Base-by-base conservation (phyloP, 331 rosid genomes). In the Acacia concinna region DNA sequence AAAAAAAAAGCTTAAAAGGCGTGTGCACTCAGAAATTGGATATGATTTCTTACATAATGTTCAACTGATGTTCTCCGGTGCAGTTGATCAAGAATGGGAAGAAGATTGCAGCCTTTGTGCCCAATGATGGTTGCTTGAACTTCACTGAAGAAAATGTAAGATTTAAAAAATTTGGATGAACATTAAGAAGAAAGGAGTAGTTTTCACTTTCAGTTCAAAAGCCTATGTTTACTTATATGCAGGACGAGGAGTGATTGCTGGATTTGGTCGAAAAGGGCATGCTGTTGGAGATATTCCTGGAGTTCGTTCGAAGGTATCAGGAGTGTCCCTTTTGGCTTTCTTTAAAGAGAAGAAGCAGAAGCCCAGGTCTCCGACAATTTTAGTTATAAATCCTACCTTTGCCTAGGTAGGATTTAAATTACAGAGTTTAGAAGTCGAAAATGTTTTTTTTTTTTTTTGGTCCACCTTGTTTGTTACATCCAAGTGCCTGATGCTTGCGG, bases 261-360 rank as follows among this genome's bases (percentile, higher is more conserved):
- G 97, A 68, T 91, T 91, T 73, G 92, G 97, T n/a, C 86, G 97
- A 20, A 91, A 91, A 71, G 92, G 92, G n/a, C 92, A 89, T 44
- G 94, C 92, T 11, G 94, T 91, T 0, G 97, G 94, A 60, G 97
- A 91, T 91, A 90, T 91, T 77, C 94, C 97, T 0, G 97, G 94
- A 77, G 94, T 92, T 23, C 79, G 88, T 92, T 92, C 68, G 88
- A 92, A 90, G 88, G 94, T 90, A 62, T 91, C 94, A 0, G 91
- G 97, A 2, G 91, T 89, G 38, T 91, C 97, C 44, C 94, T 91
- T 47, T 63, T 88, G 25, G 94, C 97, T 52, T 89, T 91, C 73
- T 88, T 90, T 79, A 90, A 90, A 81, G 94, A 90, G 85, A 90
- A 88, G 80, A 88, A 92, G 87, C 90, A 91, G 84, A 90, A 90